Conservation (phyloP, 352 stramenopile species). For the Pythium rhizo-oryzae region DNA sequence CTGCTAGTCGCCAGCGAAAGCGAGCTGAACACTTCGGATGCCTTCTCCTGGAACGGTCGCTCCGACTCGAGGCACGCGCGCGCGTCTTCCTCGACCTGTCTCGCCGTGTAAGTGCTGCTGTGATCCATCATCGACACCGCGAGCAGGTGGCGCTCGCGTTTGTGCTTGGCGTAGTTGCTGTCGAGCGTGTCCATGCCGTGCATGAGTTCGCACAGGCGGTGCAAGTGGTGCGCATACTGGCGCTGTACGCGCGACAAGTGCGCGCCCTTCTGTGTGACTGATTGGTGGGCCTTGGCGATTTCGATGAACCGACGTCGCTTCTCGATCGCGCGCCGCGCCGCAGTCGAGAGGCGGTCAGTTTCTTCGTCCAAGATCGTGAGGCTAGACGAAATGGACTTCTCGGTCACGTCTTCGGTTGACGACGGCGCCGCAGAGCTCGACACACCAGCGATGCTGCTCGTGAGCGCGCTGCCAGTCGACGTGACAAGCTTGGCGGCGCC, state of each 20-base stretch:
- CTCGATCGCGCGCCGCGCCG: constrained; percentile 33
- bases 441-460: constrained; percentile 41
- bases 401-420: constrained; percentile 11
- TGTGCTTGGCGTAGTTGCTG: constrained; percentile 43
- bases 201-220: constrained; percentile 72
- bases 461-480: constrained; percentile 60
- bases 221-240: constrained; percentile 65
- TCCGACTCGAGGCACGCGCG: constrained; percentile 55
- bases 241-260: constrained; percentile 64
- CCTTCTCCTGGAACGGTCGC: constrained; percentile 61
- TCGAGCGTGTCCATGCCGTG: constrained; percentile 76
- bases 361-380: constrained; percentile 34
- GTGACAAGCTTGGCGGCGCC: constrained; percentile 78
- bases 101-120: constrained; percentile 31
- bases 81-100: constrained; percentile 57
- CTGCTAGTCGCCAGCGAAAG: constrained; percentile 74
- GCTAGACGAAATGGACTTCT: constrained; percentile 62
- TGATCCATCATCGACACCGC: constrained; percentile 35
- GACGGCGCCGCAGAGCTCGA: constrained; percentile 29
- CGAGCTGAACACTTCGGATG: constrained; percentile 72
- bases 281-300: constrained; percentile 62
- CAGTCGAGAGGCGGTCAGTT: neutral
- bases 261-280: constrained; percentile 58
- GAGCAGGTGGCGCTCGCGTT: constrained; percentile 36
- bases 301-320: constrained; percentile 70